Base-by-base conservation (phyloP, 1,284 basidiomycete genomes). In the Trichosporon faecale region DNA sequence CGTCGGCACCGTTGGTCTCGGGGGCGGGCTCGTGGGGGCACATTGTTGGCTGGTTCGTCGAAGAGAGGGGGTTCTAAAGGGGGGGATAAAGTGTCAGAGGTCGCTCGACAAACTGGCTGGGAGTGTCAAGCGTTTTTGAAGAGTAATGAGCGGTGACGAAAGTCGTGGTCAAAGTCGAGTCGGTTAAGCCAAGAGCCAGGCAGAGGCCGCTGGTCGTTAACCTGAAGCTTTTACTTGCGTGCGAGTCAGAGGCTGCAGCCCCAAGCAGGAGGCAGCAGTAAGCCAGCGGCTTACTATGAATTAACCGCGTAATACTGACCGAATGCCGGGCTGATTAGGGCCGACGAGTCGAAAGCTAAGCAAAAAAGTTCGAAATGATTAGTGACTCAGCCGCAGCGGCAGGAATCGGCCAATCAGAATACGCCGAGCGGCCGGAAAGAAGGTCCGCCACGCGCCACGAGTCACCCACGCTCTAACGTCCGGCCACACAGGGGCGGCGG, bases 1-100 rank as follows among this genome's bases (percentile, higher is more conserved):
- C 74, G 70, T 65, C 70, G 67, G 64, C 70, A 66, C 85, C 86
- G 76, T 88, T 88, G 68, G 68, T 64, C 46, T 72, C 64, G 46
- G 69, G 77, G 70, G 80, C 72, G 67, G 80, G 82, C 66, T 80
- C 81, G 14, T 76, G 65, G 37, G 72, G 72, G 65, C 72, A 73
- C 72, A 73, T 73, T 16, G 46, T 68, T 44, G 35, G n/a, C 37
- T 46, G 35, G 40, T n/a, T 31, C 27, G 57, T 29, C 29, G 31
- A 8, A 11, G 16, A n/a, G 55, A n/a, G 25, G 27, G 25, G 27
- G 55, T 16, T 6, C 27, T 27, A 14, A 14, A 27, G 29, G 57
- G 27, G 14, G 27, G 14, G 29, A n/a, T 33, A 2, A 31, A 27
- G n/a, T 61, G 57, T 52, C 23, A 52, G 23, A 25, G 4, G 49